phyloP scores from a whole-genome alignment of 352 stramenopile species.

The Peronosclerospora sorghi region DNA sequence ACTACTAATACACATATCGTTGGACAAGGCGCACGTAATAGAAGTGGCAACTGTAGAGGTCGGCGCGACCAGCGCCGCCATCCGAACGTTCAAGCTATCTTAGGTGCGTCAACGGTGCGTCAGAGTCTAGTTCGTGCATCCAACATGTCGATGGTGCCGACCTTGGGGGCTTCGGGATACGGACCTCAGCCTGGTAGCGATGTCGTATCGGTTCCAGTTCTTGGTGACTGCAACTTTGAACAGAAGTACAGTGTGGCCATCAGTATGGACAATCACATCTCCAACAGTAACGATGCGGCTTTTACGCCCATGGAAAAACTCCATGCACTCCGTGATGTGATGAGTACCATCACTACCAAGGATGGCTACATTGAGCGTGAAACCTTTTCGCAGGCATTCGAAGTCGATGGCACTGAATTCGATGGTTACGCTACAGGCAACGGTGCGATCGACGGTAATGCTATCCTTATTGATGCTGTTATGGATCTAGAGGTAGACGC shows the following conservation, averaged over 20 bases:
- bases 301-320: slow-evolving; percentile 49
- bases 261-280: slow-evolving; percentile 33
- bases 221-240: slow-evolving; percentile 58
- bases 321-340: slow-evolving; percentile 61
- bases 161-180: slow-evolving; percentile 26
- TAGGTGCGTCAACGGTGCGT: slow-evolving; percentile 50
- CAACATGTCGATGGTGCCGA: slow-evolving; percentile 26
- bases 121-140: slow-evolving; percentile 39
- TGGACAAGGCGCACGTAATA: slow-evolving; percentile 7
- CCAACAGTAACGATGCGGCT: slow-evolving; percentile 8
- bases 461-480: slow-evolving; percentile 72
- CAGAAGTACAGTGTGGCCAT: slow-evolving; percentile 57
- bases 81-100: slow-evolving; percentile 54
- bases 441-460: slow-evolving; percentile 57
- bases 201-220: slow-evolving; percentile 47
- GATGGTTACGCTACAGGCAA: slow-evolving; percentile 41
- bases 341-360: slow-evolving; percentile 53
- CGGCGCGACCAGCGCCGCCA: slow-evolving; percentile 23
- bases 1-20: slow-evolving; percentile 24
- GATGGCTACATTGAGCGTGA: slow-evolving; percentile 54
- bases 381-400: slow-evolving; percentile 70
- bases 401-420: slow-evolving; percentile 43
- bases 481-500: slow-evolving; percentile 61
- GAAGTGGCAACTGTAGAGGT: slow-evolving; percentile 25
- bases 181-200: slow-evolving; percentile 42